Percentiles rank a stretch among this genome's conserved stretches.
phyloP scores from a whole-genome alignment of 2,329 filamentous ascomycete genomes.

The Paracoccidioides brasiliensis region DNA sequence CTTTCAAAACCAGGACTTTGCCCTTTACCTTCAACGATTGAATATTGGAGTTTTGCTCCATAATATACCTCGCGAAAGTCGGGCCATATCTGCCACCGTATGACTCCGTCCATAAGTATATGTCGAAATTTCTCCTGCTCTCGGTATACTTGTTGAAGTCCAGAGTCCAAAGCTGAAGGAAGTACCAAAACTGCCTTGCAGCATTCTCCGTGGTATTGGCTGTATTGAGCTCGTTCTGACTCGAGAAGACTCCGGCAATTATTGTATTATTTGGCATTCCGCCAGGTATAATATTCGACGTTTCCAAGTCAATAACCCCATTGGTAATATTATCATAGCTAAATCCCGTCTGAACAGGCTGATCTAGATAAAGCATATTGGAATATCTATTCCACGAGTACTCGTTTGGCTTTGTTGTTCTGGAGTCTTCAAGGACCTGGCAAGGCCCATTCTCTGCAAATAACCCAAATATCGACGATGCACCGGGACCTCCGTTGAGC shows the following conservation, averaged over 20 bases:
- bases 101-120: constrained; percentile 35
- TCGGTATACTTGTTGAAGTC: constrained; percentile 43
- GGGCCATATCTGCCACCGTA: constrained; percentile 33
- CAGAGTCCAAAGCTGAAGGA: constrained; percentile 43
- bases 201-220: constrained; percentile 28
- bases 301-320: constrained; percentile 19
- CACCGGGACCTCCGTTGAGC: constrained; percentile 51
- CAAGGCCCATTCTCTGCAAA: constrained; percentile 43
- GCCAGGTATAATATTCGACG: neutral
- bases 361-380: constrained; percentile 58
- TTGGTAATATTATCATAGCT: constrained; percentile 18
- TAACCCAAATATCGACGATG: constrained; percentile 44
- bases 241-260: neutral
- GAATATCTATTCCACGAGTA: constrained; percentile 50
- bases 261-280: neutral
- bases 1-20: constrained; percentile 24
- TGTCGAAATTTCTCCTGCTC: constrained; percentile 31
- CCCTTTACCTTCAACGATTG: constrained; percentile 29
- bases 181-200: constrained; percentile 40
- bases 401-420: constrained; percentile 40
- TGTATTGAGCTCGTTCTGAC: constrained; percentile 4
- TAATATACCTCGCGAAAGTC: constrained; percentile 25
- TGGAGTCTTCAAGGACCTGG: constrained; percentile 38
- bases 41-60: constrained; percentile 29
- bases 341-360: constrained; percentile 48